Evolutionary conservation across 441 rosid species (phyloP).

Genomic region (Gossypium davidsonii): DNA sequence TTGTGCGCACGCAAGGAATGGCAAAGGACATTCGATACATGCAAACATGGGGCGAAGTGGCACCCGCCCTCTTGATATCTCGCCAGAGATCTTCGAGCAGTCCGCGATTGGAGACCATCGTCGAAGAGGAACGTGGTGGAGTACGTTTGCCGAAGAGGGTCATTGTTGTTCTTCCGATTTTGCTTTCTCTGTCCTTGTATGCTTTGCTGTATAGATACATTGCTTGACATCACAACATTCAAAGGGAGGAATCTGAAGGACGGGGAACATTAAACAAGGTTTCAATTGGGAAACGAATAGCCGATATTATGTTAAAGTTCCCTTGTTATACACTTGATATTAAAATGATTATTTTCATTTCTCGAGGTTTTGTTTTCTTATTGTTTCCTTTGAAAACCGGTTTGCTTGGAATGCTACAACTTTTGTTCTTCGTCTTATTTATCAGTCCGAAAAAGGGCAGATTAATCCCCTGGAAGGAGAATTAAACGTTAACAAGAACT

Average conservation of each 20-base stretch:
- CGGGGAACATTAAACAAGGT: not conserved
- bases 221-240: not conserved
- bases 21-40: not conserved
- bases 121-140: not conserved
- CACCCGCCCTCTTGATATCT: not conserved
- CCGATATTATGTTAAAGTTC: not conserved
- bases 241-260: not conserved
- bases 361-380: not conserved
- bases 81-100: not conserved
- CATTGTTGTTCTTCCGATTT: not conserved
- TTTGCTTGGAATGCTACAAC: not conserved
- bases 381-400: not conserved
- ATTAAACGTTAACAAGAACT: no score
- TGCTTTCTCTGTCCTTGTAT: not conserved
- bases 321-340: not conserved
- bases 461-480: no score
- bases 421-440: no score
- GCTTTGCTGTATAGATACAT: not conserved
- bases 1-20: not conserved
- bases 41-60: not conserved
- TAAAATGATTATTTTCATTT: not conserved
- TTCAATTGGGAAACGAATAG: not conserved
- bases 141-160: not conserved
- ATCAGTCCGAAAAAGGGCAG: no score
- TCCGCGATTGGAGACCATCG: not conserved